A percentile compares a stretch with the other conserved stretches of the same genome.
Conservation (phyloP, 441 rosid genomes). For the Pelargonium australe region DNA sequence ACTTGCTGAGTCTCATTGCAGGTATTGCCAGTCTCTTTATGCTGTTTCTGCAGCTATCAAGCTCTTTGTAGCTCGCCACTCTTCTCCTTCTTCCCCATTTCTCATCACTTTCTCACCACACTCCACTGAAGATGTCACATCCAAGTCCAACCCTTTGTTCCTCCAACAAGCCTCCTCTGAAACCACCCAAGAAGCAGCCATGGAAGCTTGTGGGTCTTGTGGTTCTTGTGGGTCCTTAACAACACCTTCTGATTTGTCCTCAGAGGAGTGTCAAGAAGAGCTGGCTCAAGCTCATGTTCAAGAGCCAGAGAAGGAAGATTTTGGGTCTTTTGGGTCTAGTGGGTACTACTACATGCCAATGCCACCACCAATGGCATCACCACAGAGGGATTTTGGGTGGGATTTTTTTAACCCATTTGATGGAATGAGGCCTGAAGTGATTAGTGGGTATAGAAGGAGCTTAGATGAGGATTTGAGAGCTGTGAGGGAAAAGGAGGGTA, state of each 20-base stretch:
- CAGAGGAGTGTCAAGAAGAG: constrained; percentile 19
- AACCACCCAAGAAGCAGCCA: constrained; percentile 35
- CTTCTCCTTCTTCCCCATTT: constrained; percentile 58
- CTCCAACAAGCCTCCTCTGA: constrained; percentile 48
- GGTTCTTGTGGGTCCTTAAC: constrained; percentile 39
- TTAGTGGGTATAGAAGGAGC: constrained; percentile 22
- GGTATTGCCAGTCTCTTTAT: constrained; percentile 75
- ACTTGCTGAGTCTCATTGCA: constrained; percentile 80
- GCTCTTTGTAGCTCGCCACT: constrained; percentile 78
- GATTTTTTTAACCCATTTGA: constrained; percentile 48
- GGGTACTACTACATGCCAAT: constrained; percentile 36
- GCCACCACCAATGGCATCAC: constrained; percentile 28
- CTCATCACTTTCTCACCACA: constrained; percentile 55
- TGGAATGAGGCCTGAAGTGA: constrained; percentile 27
- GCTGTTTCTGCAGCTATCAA: constrained; percentile 80
- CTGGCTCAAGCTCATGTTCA: not conserved
- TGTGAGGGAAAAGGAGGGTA: constrained; percentile 43
- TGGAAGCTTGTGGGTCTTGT: constrained; percentile 17
- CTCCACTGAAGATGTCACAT: constrained; percentile 31
- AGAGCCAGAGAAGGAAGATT: constrained; percentile 17
- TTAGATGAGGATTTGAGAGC: constrained; percentile 34
- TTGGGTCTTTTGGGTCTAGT: constrained; percentile 10
- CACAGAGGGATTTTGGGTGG: constrained; percentile 34
- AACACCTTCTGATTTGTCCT: constrained; percentile 24
- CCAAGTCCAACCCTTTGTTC: constrained; percentile 41